These are phyloP conservation scores for Colletotrichum karsti DNA, from an alignment of 2,329 filamentous ascomycete species.

Conservation along the genomic window DNA sequence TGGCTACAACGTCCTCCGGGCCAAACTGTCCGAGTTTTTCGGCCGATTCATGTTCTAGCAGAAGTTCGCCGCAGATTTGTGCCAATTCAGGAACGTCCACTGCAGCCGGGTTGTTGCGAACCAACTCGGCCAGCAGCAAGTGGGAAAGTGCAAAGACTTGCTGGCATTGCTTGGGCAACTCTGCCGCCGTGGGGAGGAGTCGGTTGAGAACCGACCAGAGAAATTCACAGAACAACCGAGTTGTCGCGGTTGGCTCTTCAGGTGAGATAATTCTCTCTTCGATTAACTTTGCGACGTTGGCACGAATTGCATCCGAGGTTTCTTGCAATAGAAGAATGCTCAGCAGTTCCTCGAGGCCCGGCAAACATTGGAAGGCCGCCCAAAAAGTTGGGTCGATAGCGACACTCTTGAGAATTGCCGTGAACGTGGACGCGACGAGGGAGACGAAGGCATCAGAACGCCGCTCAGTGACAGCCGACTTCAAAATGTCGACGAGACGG, in stretches of 20 bases:
- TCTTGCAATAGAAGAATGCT: slow-evolving; percentile 47
- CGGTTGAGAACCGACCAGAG: slow-evolving; percentile 56
- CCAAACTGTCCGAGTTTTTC: slow-evolving; percentile 44
- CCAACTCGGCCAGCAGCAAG: slow-evolving; percentile 48
- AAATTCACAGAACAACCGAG: slow-evolving; percentile 50
- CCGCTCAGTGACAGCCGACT: slow-evolving; percentile 21
- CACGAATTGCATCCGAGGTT: slow-evolving; percentile 43
- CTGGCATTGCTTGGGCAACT: slow-evolving; percentile 45
- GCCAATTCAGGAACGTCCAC: slow-evolving; percentile 33
- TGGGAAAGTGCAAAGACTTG: slow-evolving; percentile 55
- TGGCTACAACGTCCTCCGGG: slow-evolving; percentile 39
- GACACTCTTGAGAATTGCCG: slow-evolving; percentile 50
- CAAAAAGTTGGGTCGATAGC: slow-evolving; percentile 48
- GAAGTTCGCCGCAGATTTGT: slow-evolving; percentile 38
- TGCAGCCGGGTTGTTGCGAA: slow-evolving; percentile 18
- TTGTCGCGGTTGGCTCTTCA: slow-evolving; percentile 35
- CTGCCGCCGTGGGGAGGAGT: slow-evolving; percentile 45
- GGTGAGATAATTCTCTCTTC: slow-evolving; percentile 33
- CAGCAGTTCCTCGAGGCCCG: slow-evolving; percentile 37
- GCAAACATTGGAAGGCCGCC: slow-evolving; percentile 42
- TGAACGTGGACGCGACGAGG: slow-evolving; percentile 42
- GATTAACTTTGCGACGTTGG: slow-evolving; percentile 44
- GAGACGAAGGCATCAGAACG: slow-evolving; percentile 18
- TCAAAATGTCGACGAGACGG: slow-evolving; percentile 40
- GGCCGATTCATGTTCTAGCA: slow-evolving; percentile 49